Evolutionary conservation across 2,329 filamentous ascomycete genomes (phyloP), one percentile per base, ranked within the genome.

Genomic region (Pseudocercospora vitis): DNA sequence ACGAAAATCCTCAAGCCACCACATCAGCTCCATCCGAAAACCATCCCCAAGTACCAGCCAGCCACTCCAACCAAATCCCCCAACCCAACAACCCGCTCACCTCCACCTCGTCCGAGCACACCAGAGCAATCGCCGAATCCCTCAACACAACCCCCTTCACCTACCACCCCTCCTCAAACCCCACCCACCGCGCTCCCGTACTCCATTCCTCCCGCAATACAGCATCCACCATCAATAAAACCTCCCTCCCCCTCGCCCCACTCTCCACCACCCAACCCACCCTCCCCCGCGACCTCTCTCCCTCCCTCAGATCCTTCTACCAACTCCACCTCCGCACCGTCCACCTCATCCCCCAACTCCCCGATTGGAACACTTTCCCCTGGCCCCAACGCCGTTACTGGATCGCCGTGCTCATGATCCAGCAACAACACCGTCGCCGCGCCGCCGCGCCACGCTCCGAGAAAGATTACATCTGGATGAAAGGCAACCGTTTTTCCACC

Each of bases 381-480:
- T n/a, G n/a, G n/a, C n/a, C n/a, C 32, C 26, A 45, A 1, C 61
- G 63, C 26, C 58, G 69, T 16, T 71, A 70, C 61, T 70, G 65
- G 67, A 67, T 70, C 49, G 68, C 61, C 9, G 63, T 71, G 4
- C 54, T 70, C 42, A 46, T 49, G 37, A n/a, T n/a, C n/a, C n/a
- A n/a, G n/a, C n/a, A n/a, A n/a, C n/a, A n/a, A n/a, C n/a, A n/a
- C n/a, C n/a, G n/a, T n/a, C n/a, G n/a, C n/a, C n/a, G n/a, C n/a
- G n/a, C n/a, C n/a, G n/a, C n/a, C n/a, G n/a, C n/a, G n/a, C n/a
- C 21, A 7, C 21, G 18, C 11, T 31, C 26, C 8, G 56, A 55
- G 31, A 56, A 55, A 18, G 65, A 69, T 33, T 64, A 68, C 40
- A 51, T 66, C 5, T 70, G 67, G 69, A 64, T 71, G 59, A 66